A percentile compares a stretch with the other conserved stretches of the same genome.
Evolutionary conservation across 768 basidiomycete species (phyloP).

Genomic region (Phylloporus arenicola): DNA sequence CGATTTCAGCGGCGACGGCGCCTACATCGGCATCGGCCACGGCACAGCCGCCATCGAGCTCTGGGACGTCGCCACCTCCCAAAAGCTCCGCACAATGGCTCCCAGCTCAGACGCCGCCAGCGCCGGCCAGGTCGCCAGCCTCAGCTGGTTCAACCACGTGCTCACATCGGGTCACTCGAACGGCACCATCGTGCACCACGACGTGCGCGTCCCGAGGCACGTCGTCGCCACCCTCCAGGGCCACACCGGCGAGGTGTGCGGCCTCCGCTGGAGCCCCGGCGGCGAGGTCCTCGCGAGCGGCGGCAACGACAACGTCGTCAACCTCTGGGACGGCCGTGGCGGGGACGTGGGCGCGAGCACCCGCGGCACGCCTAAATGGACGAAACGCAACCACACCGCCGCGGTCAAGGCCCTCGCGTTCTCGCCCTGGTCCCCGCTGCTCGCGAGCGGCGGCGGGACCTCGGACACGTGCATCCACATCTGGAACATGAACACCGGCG

Average conservation of each 20-base stretch:
- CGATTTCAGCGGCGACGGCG: constrained; percentile 75
- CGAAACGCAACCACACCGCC: constrained; percentile 85
- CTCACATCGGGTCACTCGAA: constrained; percentile 86
- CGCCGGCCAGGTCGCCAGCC: constrained; percentile 65
- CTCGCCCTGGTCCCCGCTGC: constrained; percentile 91
- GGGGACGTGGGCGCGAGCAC: constrained; percentile 44
- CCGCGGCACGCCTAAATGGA: constrained; percentile 74
- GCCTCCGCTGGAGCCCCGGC: constrained; percentile 82
- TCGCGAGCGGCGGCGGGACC: constrained; percentile 93
- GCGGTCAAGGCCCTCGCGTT: constrained; percentile 90
- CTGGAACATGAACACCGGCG: constrained; percentile 90
- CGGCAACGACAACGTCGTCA: constrained; percentile 97
- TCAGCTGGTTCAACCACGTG: constrained; percentile 86
- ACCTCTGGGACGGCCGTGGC: constrained; percentile 90
- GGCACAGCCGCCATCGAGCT: constrained; percentile 85
- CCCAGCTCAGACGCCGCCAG: constrained; percentile 21
- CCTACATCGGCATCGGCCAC: constrained; percentile 76
- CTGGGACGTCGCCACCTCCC: constrained; percentile 82
- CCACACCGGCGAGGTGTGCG: constrained; percentile 91
- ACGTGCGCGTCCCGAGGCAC: constrained; percentile 83
- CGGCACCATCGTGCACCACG: constrained; percentile 95
- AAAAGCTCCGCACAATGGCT: constrained; percentile 88
- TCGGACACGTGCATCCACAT: constrained; percentile 87
- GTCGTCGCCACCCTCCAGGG: constrained; percentile 88
- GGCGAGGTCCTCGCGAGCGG: constrained; percentile 91